Conservation (phyloP, 2,329 filamentous ascomycete species). For the Colletotrichum camelliae region DNA sequence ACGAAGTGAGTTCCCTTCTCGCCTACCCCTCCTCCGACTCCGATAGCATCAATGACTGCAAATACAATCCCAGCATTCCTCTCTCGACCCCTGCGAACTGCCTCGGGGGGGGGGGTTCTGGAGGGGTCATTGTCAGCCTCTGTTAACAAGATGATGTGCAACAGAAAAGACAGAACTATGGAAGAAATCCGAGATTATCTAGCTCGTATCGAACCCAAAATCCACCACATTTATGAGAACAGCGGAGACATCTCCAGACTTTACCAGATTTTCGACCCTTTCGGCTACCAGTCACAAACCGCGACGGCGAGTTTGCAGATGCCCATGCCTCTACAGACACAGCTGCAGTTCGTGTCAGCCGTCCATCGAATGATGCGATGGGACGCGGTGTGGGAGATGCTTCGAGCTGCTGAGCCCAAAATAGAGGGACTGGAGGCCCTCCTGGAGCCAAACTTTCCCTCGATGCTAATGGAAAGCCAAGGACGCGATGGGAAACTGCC, state of each 20-base stretch:
- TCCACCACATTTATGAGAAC: slow-evolving; percentile 42
- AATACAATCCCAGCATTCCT: neutral
- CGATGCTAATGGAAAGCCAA: slow-evolving; percentile 8
- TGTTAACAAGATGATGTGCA: neutral
- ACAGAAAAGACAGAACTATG: slow-evolving; percentile 67
- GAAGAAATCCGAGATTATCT: slow-evolving; percentile 64
- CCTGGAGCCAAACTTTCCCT: neutral
- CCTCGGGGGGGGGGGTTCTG: neutral
- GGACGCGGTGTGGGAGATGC: slow-evolving; percentile 18
- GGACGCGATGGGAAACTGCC: neutral
- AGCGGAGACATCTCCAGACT: neutral
- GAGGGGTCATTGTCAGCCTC: neutral
- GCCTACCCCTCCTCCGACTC: neutral
- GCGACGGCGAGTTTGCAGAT: slow-evolving; percentile 21
- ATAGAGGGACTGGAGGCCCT: slow-evolving; percentile 6
- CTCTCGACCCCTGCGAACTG: neutral
- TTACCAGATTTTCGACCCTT: neutral
- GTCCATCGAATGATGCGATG: slow-evolving; percentile 19
- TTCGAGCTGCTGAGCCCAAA: slow-evolving; percentile 5
- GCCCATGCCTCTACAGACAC: neutral
- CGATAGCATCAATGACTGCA: neutral
- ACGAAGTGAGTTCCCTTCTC: neutral
- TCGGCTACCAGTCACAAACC: neutral
- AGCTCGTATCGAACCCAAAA: slow-evolving; percentile 59
- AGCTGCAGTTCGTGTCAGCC: slow-evolving; percentile 12